phyloP scores from a whole-genome alignment of 805 yeast species.

The Teunomyces gatunensis region DNA sequence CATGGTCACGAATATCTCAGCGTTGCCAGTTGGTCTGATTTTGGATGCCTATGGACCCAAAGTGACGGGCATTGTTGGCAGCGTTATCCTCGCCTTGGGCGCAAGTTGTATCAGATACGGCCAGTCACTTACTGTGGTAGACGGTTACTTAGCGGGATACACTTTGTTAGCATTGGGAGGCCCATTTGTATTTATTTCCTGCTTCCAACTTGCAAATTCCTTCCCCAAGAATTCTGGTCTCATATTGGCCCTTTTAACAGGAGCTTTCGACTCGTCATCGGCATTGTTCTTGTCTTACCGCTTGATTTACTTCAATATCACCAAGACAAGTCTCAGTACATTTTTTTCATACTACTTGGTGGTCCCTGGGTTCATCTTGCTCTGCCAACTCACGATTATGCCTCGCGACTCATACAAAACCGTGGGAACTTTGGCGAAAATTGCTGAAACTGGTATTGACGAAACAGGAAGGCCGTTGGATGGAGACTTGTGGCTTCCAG shows the following conservation, averaged over 20 bases:
- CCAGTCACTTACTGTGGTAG: conserved; percentile 33
- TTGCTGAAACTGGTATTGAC: conserved; percentile 71
- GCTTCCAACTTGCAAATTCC: conserved; percentile 81
- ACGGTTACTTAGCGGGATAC: conserved; percentile 75
- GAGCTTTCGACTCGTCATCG: conserved; percentile 93
- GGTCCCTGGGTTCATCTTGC: conserved; percentile 74
- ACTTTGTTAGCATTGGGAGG: conserved; percentile 82
- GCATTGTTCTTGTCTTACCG: conserved; percentile 80
- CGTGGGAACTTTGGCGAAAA: conserved; percentile 61
- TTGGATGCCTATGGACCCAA: conserved; percentile 81
- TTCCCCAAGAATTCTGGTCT: conserved; percentile 31
- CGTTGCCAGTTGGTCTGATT: conserved; percentile 77
- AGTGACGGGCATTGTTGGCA: conserved; percentile 72
- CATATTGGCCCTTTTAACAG: conserved; percentile 46
- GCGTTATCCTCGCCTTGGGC: conserved; percentile 57
- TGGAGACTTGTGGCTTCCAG: conserved; percentile 40
- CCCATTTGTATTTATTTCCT: conserved; percentile 87
- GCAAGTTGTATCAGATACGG: conserved; percentile 47
- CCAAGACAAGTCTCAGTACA: conserved; percentile 42
- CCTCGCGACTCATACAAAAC: conserved; percentile 76
- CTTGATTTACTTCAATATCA: conserved; percentile 50
- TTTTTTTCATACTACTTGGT: conserved; percentile 68
- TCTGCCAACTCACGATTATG: conserved; percentile 77
- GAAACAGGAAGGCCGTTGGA: conserved; percentile 62
- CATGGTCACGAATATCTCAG: conserved; percentile 78